Percentiles rank a stretch among this genome's conserved stretches.
Evolutionary conservation across 495 filamentous ascomycete genomes (phyloP).

Genomic region (Diplogelasinospora grovesii): DNA sequence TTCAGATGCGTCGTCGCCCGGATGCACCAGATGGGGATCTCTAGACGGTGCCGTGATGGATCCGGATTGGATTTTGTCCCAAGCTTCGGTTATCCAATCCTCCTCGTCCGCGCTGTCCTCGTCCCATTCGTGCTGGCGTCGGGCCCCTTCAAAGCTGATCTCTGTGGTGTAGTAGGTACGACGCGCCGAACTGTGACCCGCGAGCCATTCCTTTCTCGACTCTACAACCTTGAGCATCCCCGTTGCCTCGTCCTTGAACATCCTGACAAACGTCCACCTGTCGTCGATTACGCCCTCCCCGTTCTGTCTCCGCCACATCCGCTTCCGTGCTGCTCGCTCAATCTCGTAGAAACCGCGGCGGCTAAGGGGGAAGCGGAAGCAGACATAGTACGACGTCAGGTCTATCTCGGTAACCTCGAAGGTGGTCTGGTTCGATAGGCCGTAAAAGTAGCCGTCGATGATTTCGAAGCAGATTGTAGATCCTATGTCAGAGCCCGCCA

Average conservation of each 20-base stretch:
- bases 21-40: slow-evolving; percentile 23
- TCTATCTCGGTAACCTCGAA: slow-evolving; percentile 60
- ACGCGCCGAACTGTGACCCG: slow-evolving; percentile 50
- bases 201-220: slow-evolving; percentile 63
- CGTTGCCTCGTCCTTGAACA: slow-evolving; percentile 57
- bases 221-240: slow-evolving; percentile 59
- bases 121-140: too few species aligned
- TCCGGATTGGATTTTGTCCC: slow-evolving; percentile 2
- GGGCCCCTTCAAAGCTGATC: slow-evolving; percentile 41
- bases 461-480: slow-evolving; percentile 68
- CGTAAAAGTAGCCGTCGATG: slow-evolving; percentile 62
- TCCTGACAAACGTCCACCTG: slow-evolving; percentile 61
- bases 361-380: slow-evolving; percentile 51
- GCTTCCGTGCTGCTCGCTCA: slow-evolving; percentile 29
- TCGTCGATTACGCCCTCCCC: slow-evolving; percentile 72
- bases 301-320: slow-evolving; percentile 62
- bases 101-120: background rate
- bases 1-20: slow-evolving; percentile 31
- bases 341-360: slow-evolving; percentile 22
- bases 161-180: slow-evolving; percentile 64
- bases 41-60: background rate
- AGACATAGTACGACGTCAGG: slow-evolving; percentile 67
- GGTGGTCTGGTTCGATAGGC: slow-evolving; percentile 58
- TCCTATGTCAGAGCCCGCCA: slow-evolving; percentile 59
- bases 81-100: background rate